Conservation (phyloP, 2,329 filamentous ascomycete genomes). For the Diaporthe helianthi region DNA sequence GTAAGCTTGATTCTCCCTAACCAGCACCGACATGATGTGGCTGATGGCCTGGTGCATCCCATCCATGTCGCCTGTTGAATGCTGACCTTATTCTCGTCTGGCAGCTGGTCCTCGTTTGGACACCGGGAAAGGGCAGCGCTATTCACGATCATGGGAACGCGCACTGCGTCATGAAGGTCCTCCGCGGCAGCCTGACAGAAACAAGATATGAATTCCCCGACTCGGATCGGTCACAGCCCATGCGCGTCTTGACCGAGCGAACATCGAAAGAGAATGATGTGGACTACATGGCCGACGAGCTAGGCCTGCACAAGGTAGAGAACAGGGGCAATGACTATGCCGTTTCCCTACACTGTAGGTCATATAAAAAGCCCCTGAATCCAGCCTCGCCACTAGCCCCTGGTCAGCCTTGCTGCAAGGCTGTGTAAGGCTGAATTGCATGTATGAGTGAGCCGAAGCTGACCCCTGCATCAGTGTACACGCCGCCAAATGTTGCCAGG, state of each 20-base stretch:
- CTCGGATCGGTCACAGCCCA: constrained; percentile 56
- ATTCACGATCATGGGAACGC: constrained; percentile 91
- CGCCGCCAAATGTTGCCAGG: constrained; percentile 85
- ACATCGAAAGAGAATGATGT: constrained; percentile 75
- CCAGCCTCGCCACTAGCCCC: constrained; percentile 16
- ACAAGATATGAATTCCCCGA: constrained; percentile 80
- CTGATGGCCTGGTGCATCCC: not conserved
- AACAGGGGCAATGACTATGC: constrained; percentile 80
- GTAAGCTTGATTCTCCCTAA: constrained; percentile 43
- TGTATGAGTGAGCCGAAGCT: constrained; percentile 14
- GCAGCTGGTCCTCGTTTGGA: constrained; percentile 89
- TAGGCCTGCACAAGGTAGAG: constrained; percentile 83
- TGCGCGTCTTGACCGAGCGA: constrained; percentile 70
- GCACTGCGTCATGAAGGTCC: constrained; percentile 91
- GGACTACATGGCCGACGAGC: constrained; percentile 89
- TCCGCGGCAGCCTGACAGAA: constrained; percentile 80
- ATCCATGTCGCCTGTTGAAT: constrained; percentile 33
- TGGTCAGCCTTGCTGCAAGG: constrained; percentile 28
- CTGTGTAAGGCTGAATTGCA: constrained; percentile 14
- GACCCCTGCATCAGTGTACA: constrained; percentile 65
- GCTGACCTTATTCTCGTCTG: constrained; percentile 15
- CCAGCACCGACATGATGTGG: not conserved
- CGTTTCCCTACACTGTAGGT: constrained; percentile 79
- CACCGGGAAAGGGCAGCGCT: constrained; percentile 79
- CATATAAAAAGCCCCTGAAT: constrained; percentile 36